Evolutionary conservation across 208 protist species (phyloP), one percentile per base, ranked within the genome.

Genomic region (Leishmania amazonensis): DNA sequence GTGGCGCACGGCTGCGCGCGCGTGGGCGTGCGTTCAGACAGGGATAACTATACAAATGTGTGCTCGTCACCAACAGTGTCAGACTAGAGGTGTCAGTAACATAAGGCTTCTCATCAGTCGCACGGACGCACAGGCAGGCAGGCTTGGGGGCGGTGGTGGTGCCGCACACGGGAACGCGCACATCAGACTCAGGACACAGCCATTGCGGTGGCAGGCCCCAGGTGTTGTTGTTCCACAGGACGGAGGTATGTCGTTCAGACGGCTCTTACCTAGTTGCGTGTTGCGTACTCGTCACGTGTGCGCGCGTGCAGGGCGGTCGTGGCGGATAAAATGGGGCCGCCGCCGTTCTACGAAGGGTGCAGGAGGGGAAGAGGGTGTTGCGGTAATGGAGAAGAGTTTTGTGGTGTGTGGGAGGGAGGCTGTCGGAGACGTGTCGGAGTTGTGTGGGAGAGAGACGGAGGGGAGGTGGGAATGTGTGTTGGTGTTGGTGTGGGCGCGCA

Each of bases 1-100:
- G 60, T 67, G 60, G n/a, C 72, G 49, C 72, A 67, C 57, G 17
- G 54, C 21, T 11, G 51, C 58, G 47, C 15, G 54, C 60, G 60
- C 60, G 5, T 65, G n/a, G 8, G n/a, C n/a, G 67, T 53, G 64
- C 49, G 75, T 42, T 58, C 68, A 51, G 83, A 86, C 83, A 86
- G 83, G 83, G 83, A 86, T 86, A 86, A 86, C 83, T 83, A 81
- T 88, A 72, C 79, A 82, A 40, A 79, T 85, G 85, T 75, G 85
- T 85, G 81, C 47, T 84, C 85, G 85, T 84, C 85, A 88, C 78
- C 75, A 42, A 83, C 7, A 65, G 8, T 83, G 57, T 88, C 76
- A 83, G 81, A 88, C 81, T 73, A 88, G 82, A 88, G 83, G 84
- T 87, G 84, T 87, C 76, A 79, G 76, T 79, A 79, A 54, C 76